Base-by-base conservation (phyloP, 306 rosid species). In the Vigna angularis region DNA sequence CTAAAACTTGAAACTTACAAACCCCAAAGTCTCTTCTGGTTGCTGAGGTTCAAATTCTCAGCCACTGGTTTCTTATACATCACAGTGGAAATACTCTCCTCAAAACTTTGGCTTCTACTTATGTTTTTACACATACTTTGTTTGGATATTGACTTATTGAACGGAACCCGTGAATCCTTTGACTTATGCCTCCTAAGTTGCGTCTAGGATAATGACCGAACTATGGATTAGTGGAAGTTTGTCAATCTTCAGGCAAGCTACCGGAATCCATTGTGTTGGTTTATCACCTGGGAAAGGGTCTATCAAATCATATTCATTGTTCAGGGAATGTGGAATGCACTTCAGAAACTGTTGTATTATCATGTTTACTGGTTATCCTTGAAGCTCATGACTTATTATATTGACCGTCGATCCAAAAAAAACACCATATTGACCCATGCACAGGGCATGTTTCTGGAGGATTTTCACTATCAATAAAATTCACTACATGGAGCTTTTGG, bases 221-320 rank as follows among this genome's bases (percentile, higher is more conserved):
- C 34, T 24, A 65, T 84, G 55, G 9, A 6, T 72, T 36, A 47
- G 48, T 24, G 50, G 45, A 75, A 70, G 75, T 66, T 36, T 15
- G 66, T 56, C 38, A 40, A 80, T 63, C 68, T 76, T 76, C 14
- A 38, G 15, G 50, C 51, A 24, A 64, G 68, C 40, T 58, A 9
- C 38, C 53, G 53, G 14, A 57, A 34, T 34, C 75, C 52, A 22
- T 22, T 16, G 13, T 56, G 76, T 34, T 38, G 42, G 50, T 28
- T 40, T 17, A 51, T 76, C 63, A 76, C 61, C 32, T 57, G 22
- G 26, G 76, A 76, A 65, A 66, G 49, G 79, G 26, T 76, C 80
- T 71, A 58, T 48, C 51, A 66, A 71, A 70, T 80, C 76, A 45
- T 36, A 50, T 72, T 76, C 26, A 58, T 72, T 76, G 32, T 84